These are phyloP conservation scores for Physcia stellaris DNA, from an alignment of 495 filamentous ascomycete species.

Conservation along the genomic window DNA sequence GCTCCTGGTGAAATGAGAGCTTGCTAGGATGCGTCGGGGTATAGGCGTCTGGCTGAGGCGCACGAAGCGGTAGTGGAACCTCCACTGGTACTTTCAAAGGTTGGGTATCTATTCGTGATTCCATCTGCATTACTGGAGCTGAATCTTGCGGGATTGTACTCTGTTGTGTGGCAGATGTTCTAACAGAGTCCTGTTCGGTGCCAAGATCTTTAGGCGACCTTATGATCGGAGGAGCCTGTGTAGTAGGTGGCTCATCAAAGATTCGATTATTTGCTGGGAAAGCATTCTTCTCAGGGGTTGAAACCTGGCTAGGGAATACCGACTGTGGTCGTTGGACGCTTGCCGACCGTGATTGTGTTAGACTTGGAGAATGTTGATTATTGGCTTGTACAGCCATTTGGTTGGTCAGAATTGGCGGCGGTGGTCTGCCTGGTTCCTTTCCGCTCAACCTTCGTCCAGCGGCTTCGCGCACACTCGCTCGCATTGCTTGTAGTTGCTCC, in stretches of 20 bases:
- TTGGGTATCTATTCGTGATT: slow-evolving; percentile 6
- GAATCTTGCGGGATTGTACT: not conserved
- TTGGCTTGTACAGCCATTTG: no score
- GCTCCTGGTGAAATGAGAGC: slow-evolving; percentile 13
- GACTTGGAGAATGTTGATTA: no score
- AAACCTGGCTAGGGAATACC: not conserved
- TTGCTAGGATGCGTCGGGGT: slow-evolving; percentile 13
- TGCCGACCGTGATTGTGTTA: no score
- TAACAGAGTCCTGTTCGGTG: not conserved
- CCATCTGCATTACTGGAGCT: slow-evolving; percentile 1
- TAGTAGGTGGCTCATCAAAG: slow-evolving; percentile 3
- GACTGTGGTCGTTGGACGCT: no score
- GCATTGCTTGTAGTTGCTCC: no score
- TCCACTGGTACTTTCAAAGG: slow-evolving; percentile 8
- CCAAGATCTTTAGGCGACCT: not conserved
- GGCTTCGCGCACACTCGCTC: no score
- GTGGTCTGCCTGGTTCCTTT: no score
- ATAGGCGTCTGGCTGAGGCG: slow-evolving; percentile 9
- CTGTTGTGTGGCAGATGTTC: not conserved
- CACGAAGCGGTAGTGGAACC: slow-evolving; percentile 5
- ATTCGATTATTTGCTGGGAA: not conserved
- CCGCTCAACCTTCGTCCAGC: no score
- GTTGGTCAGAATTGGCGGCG: no score
- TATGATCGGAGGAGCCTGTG: not conserved
- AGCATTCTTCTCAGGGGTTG: not conserved